Percentiles rank a stretch among this genome's conserved stretches.
Conservation (phyloP, 345 rosid species). For the Punica granatum region DNA sequence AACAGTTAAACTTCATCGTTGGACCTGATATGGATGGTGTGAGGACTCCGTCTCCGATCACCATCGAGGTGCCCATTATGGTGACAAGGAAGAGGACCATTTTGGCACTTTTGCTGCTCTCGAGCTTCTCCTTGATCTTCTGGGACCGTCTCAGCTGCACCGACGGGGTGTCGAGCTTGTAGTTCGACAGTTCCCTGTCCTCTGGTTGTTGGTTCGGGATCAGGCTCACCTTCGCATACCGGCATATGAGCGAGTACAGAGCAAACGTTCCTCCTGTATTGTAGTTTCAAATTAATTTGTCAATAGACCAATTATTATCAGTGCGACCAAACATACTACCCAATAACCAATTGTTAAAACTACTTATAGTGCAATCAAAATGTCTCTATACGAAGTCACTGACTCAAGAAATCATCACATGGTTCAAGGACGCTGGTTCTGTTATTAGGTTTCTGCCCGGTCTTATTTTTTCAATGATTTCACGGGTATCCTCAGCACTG, state of each 20-base stretch:
- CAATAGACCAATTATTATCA: not conserved
- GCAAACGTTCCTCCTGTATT: slow-evolving; percentile 73
- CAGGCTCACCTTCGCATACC: slow-evolving; percentile 41
- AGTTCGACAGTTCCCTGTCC: slow-evolving; percentile 57
- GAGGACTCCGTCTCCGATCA: slow-evolving; percentile 75
- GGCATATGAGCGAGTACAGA: slow-evolving; percentile 52
- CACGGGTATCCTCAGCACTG: no score
- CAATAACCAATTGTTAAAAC: no score
- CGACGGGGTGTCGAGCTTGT: slow-evolving; percentile 46
- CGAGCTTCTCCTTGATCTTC: slow-evolving; percentile 41
- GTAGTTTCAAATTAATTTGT: not conserved
- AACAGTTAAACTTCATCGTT: not conserved
- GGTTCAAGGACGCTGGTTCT: no score
- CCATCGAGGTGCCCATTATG: slow-evolving; percentile 75
- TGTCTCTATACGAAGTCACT: no score
- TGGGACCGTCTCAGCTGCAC: slow-evolving; percentile 30
- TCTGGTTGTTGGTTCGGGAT: slow-evolving; percentile 68
- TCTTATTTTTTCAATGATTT: no score
- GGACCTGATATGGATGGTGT: slow-evolving; percentile 74
- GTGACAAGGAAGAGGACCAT: slow-evolving; percentile 50
- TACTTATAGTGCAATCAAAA: no score
- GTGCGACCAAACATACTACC: not conserved
- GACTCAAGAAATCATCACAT: no score
- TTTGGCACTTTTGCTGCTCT: slow-evolving; percentile 27
- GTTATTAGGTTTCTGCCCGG: no score